Percentiles rank a stretch among this genome's conserved stretches.
These are phyloP conservation scores for Inga oerstediana DNA, from an alignment of 306 rosid species.

Conservation along the genomic window DNA sequence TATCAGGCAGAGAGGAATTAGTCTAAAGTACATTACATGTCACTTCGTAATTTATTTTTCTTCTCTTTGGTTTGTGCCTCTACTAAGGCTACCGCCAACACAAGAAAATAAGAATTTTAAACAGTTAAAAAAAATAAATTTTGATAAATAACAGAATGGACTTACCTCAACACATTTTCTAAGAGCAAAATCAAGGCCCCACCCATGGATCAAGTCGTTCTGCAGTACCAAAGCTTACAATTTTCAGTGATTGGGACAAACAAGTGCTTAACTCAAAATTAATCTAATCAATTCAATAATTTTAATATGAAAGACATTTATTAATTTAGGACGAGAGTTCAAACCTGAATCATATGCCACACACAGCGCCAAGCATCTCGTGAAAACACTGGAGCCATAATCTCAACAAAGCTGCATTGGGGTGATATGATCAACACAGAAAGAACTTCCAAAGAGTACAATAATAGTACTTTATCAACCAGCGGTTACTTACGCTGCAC, in stretches of 20 bases:
- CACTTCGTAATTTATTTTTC: neutral
- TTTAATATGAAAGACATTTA: neutral
- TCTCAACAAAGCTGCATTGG: conserved; percentile 82
- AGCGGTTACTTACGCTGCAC: conserved; percentile 83
- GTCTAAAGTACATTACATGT: conserved; percentile 5
- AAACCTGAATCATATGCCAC: conserved; percentile 97
- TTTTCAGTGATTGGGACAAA: neutral
- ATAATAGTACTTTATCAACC: neutral
- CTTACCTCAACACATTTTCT: conserved; percentile 93
- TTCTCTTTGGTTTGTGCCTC: conserved; percentile 6
- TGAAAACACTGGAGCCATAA: conserved; percentile 98
- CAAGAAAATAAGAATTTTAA: neutral
- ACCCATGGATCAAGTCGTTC: conserved; percentile 99
- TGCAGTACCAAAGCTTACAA: conserved; percentile 40
- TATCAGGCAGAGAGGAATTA: conserved; percentile 17
- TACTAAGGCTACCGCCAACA: conserved; percentile 4
- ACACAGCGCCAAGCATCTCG: conserved; percentile 99
- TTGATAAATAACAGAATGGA: conserved; percentile 14
- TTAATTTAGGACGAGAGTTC: conserved; percentile 42
- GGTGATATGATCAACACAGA: conserved; percentile 14
- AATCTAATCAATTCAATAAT: neutral
- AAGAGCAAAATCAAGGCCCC: conserved; percentile 99
- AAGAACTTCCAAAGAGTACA: conserved; percentile 12
- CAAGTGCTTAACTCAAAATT: conserved; percentile 14
- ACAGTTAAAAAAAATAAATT: neutral